Percentiles rank a stretch among this genome's conserved stretches.
These are phyloP conservation scores for Gossypium australe DNA, from an alignment of 345 rosid species.

Conservation along the genomic window DNA sequence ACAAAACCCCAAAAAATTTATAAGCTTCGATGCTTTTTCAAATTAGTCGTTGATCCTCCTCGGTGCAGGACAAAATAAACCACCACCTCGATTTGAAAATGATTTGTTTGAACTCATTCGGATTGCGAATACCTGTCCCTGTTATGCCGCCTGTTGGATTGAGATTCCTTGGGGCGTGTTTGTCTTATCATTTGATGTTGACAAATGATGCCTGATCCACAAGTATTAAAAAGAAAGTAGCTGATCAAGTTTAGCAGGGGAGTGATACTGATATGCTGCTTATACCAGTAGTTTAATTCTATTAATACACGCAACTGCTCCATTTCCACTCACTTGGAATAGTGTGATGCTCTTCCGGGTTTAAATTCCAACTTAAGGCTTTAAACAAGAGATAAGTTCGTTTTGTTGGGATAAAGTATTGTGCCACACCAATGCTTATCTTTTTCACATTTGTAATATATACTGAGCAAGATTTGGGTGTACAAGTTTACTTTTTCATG, in stretches of 20 bases:
- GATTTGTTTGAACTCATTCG: not conserved
- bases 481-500: not conserved
- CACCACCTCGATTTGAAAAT: not conserved
- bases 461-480: not conserved
- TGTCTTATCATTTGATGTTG: not conserved
- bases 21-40: not conserved
- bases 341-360: no score
- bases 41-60: not conserved
- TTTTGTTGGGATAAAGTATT: not conserved
- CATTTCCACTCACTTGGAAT: no score
- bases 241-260: not conserved
- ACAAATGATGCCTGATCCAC: not conserved
- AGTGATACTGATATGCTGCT: no score
- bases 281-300: no score
- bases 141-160: not conserved
- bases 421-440: not conserved
- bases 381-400: not conserved
- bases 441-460: not conserved
- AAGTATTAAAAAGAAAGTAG: not conserved
- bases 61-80: not conserved
- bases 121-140: not conserved
- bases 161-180: not conserved
- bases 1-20: not conserved
- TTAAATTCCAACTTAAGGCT: no score
- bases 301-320: no score